Base-by-base conservation (phyloP, 2,329 filamentous ascomycete genomes). In the Raffaelea albimanens region DNA sequence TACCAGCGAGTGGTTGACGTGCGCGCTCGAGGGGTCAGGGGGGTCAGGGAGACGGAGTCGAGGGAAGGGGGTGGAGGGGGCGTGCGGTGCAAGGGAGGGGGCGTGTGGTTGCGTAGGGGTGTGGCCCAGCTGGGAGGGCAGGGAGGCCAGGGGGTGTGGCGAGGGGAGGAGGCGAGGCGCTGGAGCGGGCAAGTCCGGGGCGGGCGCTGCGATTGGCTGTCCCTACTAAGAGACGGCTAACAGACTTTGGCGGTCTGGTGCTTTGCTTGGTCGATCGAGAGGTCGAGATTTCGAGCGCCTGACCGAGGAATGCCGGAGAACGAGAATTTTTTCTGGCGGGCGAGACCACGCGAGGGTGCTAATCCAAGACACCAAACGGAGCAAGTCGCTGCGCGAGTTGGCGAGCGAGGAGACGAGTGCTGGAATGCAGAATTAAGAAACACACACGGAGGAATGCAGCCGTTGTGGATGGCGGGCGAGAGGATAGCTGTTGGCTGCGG, bases 1-100 rank as follows among this genome's bases (percentile, higher is more conserved):
- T 53, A 38, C 52, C 50, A 51, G 49, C 21, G 38, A 48, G 48
- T 46, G 52, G 52, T 50, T 50, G 52, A 52, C 42, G 44, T 48
- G 49, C 41, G 48, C 46, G 25, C 29, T 29, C n/a, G 29, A 41
- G 42, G 22, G n/a, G 44, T 29, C 25, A 29, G 25, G 25, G 25
- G 25, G 25, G 7, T 29, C 7, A 29, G 25, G 25, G 25, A 29
- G 7, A 29, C 25, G 7, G 25, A 11, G 23, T 4, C 3, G n/a
- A 44, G 40, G 34, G 46, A n/a, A 22, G 29, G 40, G 7, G 22
- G n/a, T 5, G 21, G 36, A 18, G 31, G 5, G 40, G 20, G 13
- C 25, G 7, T 13, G 13, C 25, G 25, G 13, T 29, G n/a, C 10
- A 34, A 34, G 31, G 18, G 18, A 18, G 39, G 18, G 39, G 42